These are phyloP conservation scores for Sugiyamaella americana DNA, from an alignment of 805 yeast genomes.

Conservation along the genomic window DNA sequence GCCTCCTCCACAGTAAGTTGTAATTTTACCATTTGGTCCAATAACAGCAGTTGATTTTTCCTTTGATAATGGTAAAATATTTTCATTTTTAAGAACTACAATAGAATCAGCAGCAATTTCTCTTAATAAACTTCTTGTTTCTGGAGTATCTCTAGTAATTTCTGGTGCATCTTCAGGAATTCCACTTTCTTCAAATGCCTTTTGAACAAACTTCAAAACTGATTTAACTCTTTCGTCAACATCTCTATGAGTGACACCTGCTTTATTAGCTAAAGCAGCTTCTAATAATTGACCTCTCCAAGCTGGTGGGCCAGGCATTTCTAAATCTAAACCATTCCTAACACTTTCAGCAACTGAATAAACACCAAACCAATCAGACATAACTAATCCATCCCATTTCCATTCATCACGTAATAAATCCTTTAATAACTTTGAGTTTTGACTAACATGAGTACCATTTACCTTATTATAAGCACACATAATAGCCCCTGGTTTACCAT, in stretches of 20 bases:
- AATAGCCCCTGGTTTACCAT: slow-evolving; percentile 45
- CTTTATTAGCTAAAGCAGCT: slow-evolving; percentile 40
- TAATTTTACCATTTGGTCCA: slow-evolving; percentile 52
- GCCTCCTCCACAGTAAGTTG: slow-evolving; percentile 56
- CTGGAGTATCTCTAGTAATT: slow-evolving; percentile 41
- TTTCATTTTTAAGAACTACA: slow-evolving; percentile 53
- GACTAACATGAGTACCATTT: slow-evolving; percentile 54
- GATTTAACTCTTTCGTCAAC: slow-evolving; percentile 45
- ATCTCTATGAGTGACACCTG: slow-evolving; percentile 35
- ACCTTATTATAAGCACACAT: slow-evolving; percentile 61
- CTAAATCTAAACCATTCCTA: slow-evolving; percentile 54
- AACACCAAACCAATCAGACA: slow-evolving; percentile 63
- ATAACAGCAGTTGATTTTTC: slow-evolving; percentile 43
- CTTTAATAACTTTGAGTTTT: slow-evolving; percentile 41
- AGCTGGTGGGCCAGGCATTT: slow-evolving; percentile 60
- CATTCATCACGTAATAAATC: slow-evolving; percentile 32
- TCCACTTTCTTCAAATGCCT: slow-evolving; percentile 36
- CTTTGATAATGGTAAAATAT: slow-evolving; percentile 43
- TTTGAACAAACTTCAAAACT: slow-evolving; percentile 43
- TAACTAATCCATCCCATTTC: slow-evolving; percentile 34
- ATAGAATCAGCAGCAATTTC: slow-evolving; percentile 46
- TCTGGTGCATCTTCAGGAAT: slow-evolving; percentile 40
- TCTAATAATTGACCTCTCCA: slow-evolving; percentile 39
- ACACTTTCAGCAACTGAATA: slow-evolving; percentile 44
- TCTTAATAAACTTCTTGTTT: slow-evolving; percentile 40